Evolutionary conservation across 83 land plant species (phyloP).

Genomic region (Thuja plicata): DNA sequence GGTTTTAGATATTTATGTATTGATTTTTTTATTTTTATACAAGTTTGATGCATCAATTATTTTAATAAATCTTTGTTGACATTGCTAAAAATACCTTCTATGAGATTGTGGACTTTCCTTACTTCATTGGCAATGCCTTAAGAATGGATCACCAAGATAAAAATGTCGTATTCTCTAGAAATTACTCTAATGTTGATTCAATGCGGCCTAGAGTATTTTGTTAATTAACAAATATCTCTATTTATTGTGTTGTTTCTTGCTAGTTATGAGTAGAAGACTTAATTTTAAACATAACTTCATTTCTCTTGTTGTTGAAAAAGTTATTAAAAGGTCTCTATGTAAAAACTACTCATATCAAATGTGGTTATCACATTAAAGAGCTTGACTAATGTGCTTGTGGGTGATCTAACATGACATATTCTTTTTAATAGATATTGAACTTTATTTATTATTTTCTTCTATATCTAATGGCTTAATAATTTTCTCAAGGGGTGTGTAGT

Average conservation of each 20-base stretch:
- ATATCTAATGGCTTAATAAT: background rate
- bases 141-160: slow-evolving; percentile 12
- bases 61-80: slow-evolving; percentile 4
- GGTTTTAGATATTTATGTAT: too few species aligned
- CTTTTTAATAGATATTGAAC: background rate
- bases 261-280: background rate
- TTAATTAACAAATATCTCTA: background rate
- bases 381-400: slow-evolving; percentile 14
- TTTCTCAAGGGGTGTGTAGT: background rate
- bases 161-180: slow-evolving; percentile 6
- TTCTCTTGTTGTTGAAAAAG: slow-evolving; percentile 19
- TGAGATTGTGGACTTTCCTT: background rate
- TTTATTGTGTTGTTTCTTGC: background rate
- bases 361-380: slow-evolving; percentile 12
- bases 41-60: background rate
- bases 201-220: slow-evolving; percentile 15
- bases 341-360: slow-evolving; percentile 25
- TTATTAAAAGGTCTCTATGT: slow-evolving; percentile 24
- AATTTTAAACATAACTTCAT: background rate
- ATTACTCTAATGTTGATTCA: slow-evolving; percentile 20
- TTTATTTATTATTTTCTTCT: background rate
- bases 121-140: slow-evolving; percentile 14
- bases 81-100: slow-evolving; percentile 22
- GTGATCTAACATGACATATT: slow-evolving; percentile 11
- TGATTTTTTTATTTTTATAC: too few species aligned